Evolutionary conservation across 2,329 filamentous ascomycete genomes (phyloP).

Genomic region (Aspergillus bombycis): DNA sequence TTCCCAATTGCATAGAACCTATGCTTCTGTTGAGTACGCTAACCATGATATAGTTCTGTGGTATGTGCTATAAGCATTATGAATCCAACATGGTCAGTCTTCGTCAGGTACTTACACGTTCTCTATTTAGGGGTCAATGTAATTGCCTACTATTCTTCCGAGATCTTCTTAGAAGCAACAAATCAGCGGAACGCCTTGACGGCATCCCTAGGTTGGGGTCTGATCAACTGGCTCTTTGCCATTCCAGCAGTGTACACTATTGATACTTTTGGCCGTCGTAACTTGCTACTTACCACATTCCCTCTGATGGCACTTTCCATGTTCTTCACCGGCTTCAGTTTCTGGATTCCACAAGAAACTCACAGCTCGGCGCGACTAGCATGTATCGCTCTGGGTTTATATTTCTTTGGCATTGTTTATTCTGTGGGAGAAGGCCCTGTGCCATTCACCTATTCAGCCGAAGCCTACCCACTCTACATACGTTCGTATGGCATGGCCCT

Average conservation of each 20-base stretch:
- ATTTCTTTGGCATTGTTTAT: slow-evolving; percentile 49
- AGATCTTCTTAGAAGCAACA: slow-evolving; percentile 50
- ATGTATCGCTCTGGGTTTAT: slow-evolving; percentile 48
- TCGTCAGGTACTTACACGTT: not conserved
- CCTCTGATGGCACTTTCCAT: slow-evolving; percentile 63
- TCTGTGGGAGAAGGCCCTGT: slow-evolving; percentile 66
- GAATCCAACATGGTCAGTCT: not conserved
- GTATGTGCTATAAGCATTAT: slow-evolving; percentile 11
- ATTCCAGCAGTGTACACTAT: slow-evolving; percentile 68
- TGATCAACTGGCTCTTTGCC: slow-evolving; percentile 68
- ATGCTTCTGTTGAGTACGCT: not conserved
- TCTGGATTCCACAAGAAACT: slow-evolving; percentile 50
- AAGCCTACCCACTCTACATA: slow-evolving; percentile 67
- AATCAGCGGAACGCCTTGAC: slow-evolving; percentile 54
- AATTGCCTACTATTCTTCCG: slow-evolving; percentile 63
- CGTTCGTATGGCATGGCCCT: slow-evolving; percentile 65
- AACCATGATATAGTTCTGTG: slow-evolving; percentile 43
- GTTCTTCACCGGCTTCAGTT: slow-evolving; percentile 57
- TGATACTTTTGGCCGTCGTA: slow-evolving; percentile 68
- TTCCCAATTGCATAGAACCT: not conserved
- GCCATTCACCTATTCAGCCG: slow-evolving; percentile 69
- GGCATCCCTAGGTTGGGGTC: slow-evolving; percentile 63
- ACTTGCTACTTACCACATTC: slow-evolving; percentile 66
- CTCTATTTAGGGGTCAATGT: slow-evolving; percentile 45
- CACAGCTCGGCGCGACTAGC: slow-evolving; percentile 40